Base-by-base conservation (phyloP, 768 basidiomycete genomes). In the Panus rudis region DNA sequence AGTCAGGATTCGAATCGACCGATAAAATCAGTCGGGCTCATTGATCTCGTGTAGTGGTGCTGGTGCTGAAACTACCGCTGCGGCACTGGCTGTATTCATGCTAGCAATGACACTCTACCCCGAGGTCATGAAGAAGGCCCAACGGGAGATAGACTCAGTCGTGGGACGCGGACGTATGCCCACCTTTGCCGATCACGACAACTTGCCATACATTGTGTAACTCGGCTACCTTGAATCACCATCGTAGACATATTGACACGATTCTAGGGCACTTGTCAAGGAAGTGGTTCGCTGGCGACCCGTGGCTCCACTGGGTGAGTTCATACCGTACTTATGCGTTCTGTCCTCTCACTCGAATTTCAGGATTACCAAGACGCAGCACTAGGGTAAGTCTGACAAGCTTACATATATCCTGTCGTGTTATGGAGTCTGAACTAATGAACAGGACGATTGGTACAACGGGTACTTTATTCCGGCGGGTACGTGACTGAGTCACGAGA, bases 91-190 rank as follows among this genome's bases (percentile, higher is more conserved):
- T 16, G 72, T 75, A 21, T 79, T 86, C 57, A 55, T 86, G 19
- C 70, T 86, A 35, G 79, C 79, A 3, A 79, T 86, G 75, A 66
- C 79, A 37, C 59, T 66, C 6, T 57, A 83, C 51, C 81, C 81
- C 0, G 71, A 71, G 2, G 70, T 65, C 2, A 69, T 76, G 41
- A 65, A 48, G 24, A 72, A 69, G 35, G 83, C 78, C 0, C 82
- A 84, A 52, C 64, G 66, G 14, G 82, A 86, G 45, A 69, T 86
- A 14, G 84, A 85, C 51, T 43, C 52, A 0, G 73, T 81, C 11
- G 62, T 79, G 17, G 76, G 76, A 6, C 42, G 54, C 28, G 71
- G 71, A 31, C 66, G 81, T 5, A 62, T 84, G 22, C 84, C 85
- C 2, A 65, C 61, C 0, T 72, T 79, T 42, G 66, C 60, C 21